A percentile compares a stretch with the other conserved stretches of the same genome.
Conservation (phyloP, 805 yeast genomes). For the Saturnispora gosingensis region DNA sequence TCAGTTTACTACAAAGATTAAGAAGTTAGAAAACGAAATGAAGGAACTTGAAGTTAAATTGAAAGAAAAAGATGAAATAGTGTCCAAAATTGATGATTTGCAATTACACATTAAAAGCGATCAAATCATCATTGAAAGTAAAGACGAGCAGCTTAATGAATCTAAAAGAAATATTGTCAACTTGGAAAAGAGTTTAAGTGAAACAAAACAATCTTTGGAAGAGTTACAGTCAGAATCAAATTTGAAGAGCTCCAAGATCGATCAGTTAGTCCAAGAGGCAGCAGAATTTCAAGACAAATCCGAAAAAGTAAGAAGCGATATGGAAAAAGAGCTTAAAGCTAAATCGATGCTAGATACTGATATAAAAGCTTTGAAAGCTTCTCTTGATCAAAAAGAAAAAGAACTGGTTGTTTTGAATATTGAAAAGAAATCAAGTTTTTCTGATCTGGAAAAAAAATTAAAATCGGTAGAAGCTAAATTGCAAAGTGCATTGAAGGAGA, state of each 20-base stretch:
- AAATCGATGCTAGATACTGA: slow-evolving; percentile 20
- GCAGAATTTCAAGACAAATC: slow-evolving; percentile 12
- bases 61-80: slow-evolving; percentile 22
- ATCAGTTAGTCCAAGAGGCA: background rate
- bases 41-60: slow-evolving; percentile 30
- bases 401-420: slow-evolving; percentile 19
- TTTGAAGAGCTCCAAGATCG: background rate
- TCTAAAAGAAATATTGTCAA: slow-evolving; percentile 22
- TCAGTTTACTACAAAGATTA: slow-evolving; percentile 50
- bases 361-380: slow-evolving; percentile 21
- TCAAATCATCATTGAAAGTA: slow-evolving; percentile 23
- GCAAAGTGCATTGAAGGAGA: slow-evolving; percentile 2
- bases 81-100: slow-evolving; percentile 28
- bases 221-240: slow-evolving; percentile 22
- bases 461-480: slow-evolving; percentile 5
- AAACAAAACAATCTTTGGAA: slow-evolving; percentile 15
- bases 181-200: slow-evolving; percentile 20
- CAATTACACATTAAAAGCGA: slow-evolving; percentile 26
- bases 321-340: slow-evolving; percentile 7
- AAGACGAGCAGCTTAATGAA: slow-evolving; percentile 35
- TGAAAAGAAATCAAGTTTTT: slow-evolving; percentile 8
- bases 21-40: slow-evolving; percentile 48
- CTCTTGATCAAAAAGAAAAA: slow-evolving; percentile 27
- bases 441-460: background rate
- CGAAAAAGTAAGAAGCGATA: slow-evolving; percentile 12